phyloP scores from a whole-genome alignment of 305 asterid species.

The Striga hermonthica region DNA sequence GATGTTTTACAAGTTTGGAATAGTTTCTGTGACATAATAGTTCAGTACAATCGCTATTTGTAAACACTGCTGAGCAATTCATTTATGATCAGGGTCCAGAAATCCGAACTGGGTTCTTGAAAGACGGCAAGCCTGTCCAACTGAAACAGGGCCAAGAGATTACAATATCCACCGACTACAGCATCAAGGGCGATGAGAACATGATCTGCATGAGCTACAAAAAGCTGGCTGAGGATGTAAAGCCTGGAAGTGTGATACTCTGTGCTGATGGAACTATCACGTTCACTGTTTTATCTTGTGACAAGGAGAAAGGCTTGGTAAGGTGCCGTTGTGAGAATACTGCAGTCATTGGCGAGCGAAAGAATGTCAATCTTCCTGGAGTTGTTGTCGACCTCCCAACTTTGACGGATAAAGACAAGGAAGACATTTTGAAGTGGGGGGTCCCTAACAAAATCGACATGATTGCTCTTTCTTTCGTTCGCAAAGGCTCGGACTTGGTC shows the following conservation, averaged over 20 bases:
- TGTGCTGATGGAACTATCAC: conserved; percentile 67
- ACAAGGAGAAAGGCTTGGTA: conserved; percentile 46
- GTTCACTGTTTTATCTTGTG: conserved; percentile 47
- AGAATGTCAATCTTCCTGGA: conserved; percentile 71
- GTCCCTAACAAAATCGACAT: conserved; percentile 61
- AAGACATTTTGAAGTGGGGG: conserved; percentile 59
- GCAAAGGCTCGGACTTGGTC: conserved; percentile 61
- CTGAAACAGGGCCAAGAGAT: conserved; percentile 55
- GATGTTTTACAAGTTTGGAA: neutral
- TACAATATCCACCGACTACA: conserved; percentile 53
- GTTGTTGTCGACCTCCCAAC: conserved; percentile 66
- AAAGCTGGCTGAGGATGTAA: conserved; percentile 53
- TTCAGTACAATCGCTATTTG: neutral
- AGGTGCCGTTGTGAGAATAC: conserved; percentile 57
- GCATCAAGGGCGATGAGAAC: conserved; percentile 49
- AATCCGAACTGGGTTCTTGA: conserved; percentile 62
- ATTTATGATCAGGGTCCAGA: conserved; percentile 53
- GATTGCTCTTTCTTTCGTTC: conserved; percentile 65
- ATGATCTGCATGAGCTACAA: conserved; percentile 67
- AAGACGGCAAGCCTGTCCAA: conserved; percentile 54
- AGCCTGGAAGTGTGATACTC: conserved; percentile 52
- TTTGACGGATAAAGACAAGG: conserved; percentile 63
- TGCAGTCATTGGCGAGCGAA: conserved; percentile 62
- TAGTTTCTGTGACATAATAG: conserved; percentile 1
- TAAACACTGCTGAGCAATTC: neutral